Base-by-base conservation (phyloP, 2,329 filamentous ascomycete genomes). In the Knoxdaviesia proteae region DNA sequence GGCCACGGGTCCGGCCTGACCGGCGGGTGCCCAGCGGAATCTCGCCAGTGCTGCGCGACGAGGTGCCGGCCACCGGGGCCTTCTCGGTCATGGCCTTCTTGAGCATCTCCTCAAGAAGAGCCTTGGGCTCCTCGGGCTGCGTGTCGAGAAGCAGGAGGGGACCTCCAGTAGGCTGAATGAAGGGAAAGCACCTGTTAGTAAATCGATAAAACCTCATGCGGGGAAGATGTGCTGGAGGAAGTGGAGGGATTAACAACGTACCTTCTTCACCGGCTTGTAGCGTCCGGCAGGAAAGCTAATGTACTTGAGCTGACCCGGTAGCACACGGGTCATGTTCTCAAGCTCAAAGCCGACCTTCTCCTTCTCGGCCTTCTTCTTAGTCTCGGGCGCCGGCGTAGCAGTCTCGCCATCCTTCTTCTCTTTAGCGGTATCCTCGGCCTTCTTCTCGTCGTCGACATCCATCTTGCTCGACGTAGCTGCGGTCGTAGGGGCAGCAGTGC, bases 271-370 rank as follows among this genome's bases (percentile, higher is more conserved):
- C 34, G 90, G 88, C 68, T 82, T 84, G 62, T 94, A 98, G 51
- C 92, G 78, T 39, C 83, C 82, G 48, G 83, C 74, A 40, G 84
- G 76, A 68, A 98, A 94, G 59, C 77, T 93, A 55, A 98, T 84
- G 59, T 88, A 94, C 66, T 93, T 94, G 54, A 96, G 73, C 64
- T 98, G 90, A 39, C 76, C 74, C 1, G 87, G 90, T 40, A 98
- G 73, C 34, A 98, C 86, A 52, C 90, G 75, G 43, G 82, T 92
- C 84, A 98, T 92, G 67, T 98, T 98, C 56, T 90, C 83, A 47
- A 98, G 72, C 49, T 94, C 86, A 57, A 90, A 94, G 51, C 90
- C 90, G 46, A 93, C 73, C 72, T 94, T 96, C 65, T 98, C 90
- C 66, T 90, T 92, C 61, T 94, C 86, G 0, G 68, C 65, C 68